Evolutionary conservation across 345 rosid species (phyloP).

Genomic region (Litchi chinensis): DNA sequence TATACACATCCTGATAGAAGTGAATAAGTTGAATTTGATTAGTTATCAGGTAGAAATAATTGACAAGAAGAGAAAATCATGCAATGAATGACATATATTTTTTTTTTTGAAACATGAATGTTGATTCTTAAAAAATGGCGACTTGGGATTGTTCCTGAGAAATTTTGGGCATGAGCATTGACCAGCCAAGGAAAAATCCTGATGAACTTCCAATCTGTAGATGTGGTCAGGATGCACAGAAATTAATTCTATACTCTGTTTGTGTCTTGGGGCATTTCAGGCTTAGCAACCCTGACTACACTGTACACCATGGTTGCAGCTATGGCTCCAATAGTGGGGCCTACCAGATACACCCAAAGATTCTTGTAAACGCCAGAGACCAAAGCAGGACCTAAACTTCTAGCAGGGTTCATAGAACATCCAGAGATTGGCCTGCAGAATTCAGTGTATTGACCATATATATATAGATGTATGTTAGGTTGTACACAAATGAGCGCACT

Average conservation of each 20-base stretch:
- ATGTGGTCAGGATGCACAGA: constrained; percentile 22
- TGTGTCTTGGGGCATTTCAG: constrained; percentile 25
- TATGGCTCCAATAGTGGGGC: constrained; percentile 48
- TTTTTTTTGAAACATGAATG: too few species aligned
- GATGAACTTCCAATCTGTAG: not conserved
- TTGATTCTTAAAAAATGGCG: too few species aligned
- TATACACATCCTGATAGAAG: too few species aligned
- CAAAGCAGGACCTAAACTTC: constrained; percentile 55
- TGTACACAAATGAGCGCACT: not conserved
- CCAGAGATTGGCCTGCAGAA: constrained; percentile 53
- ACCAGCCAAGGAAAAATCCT: not conserved
- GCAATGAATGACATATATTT: too few species aligned
- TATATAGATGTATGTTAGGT: not conserved
- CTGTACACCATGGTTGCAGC: constrained; percentile 35
- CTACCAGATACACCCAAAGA: constrained; percentile 43
- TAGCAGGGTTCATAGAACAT: constrained; percentile 61
- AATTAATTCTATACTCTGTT: constrained; percentile 30
- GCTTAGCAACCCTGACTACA: constrained; percentile 34
- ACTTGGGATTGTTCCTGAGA: too few species aligned
- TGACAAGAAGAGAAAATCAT: too few species aligned
- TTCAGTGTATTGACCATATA: not conserved
- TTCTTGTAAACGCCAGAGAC: constrained; percentile 44
- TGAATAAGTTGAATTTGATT: too few species aligned
- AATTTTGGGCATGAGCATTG: not conserved
- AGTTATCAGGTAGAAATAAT: too few species aligned